Base-by-base conservation (phyloP, 441 rosid species). In the Pelargonium hybrid region DNA sequence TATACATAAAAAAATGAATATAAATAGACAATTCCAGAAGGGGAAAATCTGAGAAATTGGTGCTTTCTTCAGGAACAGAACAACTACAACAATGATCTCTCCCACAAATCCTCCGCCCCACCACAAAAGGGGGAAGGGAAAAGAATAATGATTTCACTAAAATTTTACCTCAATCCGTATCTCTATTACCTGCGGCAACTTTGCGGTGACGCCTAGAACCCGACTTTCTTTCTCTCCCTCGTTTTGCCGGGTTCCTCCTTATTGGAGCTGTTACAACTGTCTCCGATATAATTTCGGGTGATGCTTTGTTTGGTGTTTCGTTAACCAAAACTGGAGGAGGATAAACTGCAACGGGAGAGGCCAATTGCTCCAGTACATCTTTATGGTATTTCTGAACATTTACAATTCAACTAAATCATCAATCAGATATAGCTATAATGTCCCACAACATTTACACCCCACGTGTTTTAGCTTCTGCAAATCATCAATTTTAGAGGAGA, bases 151-250 rank as follows among this genome's bases (percentile, higher is more conserved):
- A 47, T 50, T 69, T 62, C 71, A 69, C 79, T 77, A 71, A 79
- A 20, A 41, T 76, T 84, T 70, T 80, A 66, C 79, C 71, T 43
- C 71, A 50, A 56, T 74, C 81, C 1, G 21, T 76, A 56, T 83
- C 91, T 81, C 72, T 81, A 76, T 69, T 79, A 52, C 84, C 77
- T 3, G 83, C 82, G 61, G 66, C 76, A n/a, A 82, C 84, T 83
- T 86, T 93, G 52, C 93, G 87, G 73, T 85, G 97, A 21, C 87
- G 90, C 73, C 93, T 86, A 9, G 88, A 75, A 31, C 88, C 78
- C 0, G 92, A 85, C 84, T 86, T 76, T 75, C 84, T 67, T 18
- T 83, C 84, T 72, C 79, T 83, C 61, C 88, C 81, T 4, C 89
- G 89, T 81, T 81, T 86, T 43, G 74, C 72, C n/a, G 78, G 74